Evolutionary conservation across 2,329 filamentous ascomycete species (phyloP).

Genomic region (Venturia oleaginea): DNA sequence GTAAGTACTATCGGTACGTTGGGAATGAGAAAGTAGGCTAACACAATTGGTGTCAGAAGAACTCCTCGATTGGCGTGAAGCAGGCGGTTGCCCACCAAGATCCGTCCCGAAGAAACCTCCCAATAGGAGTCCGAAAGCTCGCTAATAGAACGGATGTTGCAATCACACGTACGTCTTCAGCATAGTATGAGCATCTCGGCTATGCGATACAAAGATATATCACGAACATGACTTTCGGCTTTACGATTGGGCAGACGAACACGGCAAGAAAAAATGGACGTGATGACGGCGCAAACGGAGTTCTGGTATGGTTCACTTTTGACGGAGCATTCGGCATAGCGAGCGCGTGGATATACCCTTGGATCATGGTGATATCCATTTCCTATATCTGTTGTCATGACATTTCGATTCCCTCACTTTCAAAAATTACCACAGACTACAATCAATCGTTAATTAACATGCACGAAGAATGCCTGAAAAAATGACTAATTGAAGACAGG

Average conservation of each 20-base stretch:
- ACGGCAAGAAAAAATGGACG: background rate
- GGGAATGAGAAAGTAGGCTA: background rate
- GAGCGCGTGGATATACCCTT: constrained; percentile 7
- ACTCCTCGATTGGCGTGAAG: constrained; percentile 14
- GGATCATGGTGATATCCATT: constrained; percentile 1
- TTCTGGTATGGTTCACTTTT: background rate
- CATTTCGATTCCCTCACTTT: background rate
- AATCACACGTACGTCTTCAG: background rate
- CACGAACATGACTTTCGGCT: background rate
- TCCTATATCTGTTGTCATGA: background rate
- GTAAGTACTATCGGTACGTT: background rate
- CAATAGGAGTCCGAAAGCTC: constrained; percentile 6
- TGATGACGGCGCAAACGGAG: background rate
- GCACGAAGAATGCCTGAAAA: too few species aligned
- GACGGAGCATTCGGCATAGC: background rate
- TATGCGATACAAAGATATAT: background rate
- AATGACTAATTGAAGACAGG: too few species aligned
- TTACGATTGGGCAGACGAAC: background rate
- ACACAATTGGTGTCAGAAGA: constrained; percentile 8
- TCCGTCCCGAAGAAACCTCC: constrained; percentile 3
- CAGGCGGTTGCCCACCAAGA: constrained; percentile 11
- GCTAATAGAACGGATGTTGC: background rate
- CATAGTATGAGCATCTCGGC: background rate
- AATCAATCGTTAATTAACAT: too few species aligned
- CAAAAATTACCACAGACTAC: too few species aligned